A percentile compares a stretch with the other conserved stretches of the same genome.
These are phyloP conservation scores for Seiridium cupressi DNA, from an alignment of 2,329 filamentous ascomycete genomes.

Conservation along the genomic window DNA sequence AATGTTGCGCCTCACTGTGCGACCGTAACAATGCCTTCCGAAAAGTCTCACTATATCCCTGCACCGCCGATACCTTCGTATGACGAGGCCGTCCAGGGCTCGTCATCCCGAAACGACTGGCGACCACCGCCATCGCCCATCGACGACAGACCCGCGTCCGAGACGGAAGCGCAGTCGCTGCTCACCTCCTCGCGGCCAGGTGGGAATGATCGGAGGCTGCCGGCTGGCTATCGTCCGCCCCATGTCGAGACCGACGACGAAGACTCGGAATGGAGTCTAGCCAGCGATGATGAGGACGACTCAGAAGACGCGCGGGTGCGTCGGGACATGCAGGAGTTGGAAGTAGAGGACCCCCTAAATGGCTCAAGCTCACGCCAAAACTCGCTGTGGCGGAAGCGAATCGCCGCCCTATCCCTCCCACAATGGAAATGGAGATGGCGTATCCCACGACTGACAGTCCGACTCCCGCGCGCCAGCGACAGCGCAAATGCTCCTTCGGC, in stretches of 20 bases:
- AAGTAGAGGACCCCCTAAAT: conserved; percentile 68
- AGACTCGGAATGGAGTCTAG: conserved; percentile 45
- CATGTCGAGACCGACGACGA: conserved; percentile 65
- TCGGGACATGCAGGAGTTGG: conserved; percentile 85
- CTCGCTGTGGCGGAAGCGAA: conserved; percentile 52
- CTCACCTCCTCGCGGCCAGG: conserved; percentile 51
- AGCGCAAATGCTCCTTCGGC: conserved; percentile 18
- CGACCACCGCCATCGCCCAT: conserved; percentile 58
- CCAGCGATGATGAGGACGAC: conserved; percentile 35
- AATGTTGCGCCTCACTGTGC: neutral
- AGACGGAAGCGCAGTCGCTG: conserved; percentile 76
- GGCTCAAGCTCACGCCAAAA: conserved; percentile 24
- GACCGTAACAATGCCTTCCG: conserved; percentile 34
- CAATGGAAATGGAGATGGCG: conserved; percentile 56
- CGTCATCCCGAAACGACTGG: conserved; percentile 45
- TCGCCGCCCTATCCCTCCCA: conserved; percentile 47
- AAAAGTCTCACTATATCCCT: conserved; percentile 57
- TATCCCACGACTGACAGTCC: conserved; percentile 48
- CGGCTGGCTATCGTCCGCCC: conserved; percentile 70
- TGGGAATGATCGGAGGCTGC: conserved; percentile 38
- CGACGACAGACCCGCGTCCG: conserved; percentile 63
- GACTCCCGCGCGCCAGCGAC: conserved; percentile 39
- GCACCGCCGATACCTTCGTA: conserved; percentile 79
- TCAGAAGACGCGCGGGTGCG: conserved; percentile 66
- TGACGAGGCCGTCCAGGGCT: conserved; percentile 73